Base-by-base conservation (phyloP, 2,329 filamentous ascomycete species). In the Domatiomyces catenatus region DNA sequence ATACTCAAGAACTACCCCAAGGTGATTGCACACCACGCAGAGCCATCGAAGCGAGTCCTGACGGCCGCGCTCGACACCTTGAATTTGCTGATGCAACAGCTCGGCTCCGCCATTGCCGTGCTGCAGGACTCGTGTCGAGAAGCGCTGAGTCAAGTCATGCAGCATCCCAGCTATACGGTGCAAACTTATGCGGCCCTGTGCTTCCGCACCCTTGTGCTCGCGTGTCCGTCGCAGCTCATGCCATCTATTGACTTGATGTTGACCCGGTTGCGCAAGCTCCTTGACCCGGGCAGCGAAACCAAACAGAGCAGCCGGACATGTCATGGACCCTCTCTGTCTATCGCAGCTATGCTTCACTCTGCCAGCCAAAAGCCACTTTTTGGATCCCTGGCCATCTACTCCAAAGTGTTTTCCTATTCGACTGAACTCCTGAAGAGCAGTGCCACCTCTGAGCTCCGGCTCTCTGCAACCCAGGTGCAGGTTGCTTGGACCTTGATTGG, bases 401-500 rank as follows among this genome's bases (percentile, higher is more conserved):
- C 89, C 53, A 79, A 87, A 28, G 86, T 96, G 10, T 75, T 96
- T 52, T 84, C 86, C 6, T 88, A 95, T 71, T 89, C 92, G 1
- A 96, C 89, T 0, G 85, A 86, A 42, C 72, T 98, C 24, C 75
- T 98, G 42, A 98, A 98, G 66, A 89, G 84, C 0, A 95, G 88
- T 64, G 83, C 88, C 45, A 86, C 87, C 62, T 92, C 87, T 1
- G 90, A 98, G 63, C 72, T 98, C 49, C 81, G 90, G 24, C 81
- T 92, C 36, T 94, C 92, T 5, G 86, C 86, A 60, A 94, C 88
- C 1, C 92, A 98, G 63, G 88, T 98, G 20, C 92, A 98, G 64
- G 89, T 98, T 2, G 92, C 92, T 4, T 98, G 92, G 90, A 93
- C 94, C 46, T 72, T 98, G 51, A 94, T 98, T 46, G 92, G 93